A percentile compares a stretch with the other conserved stretches of the same genome.
Evolutionary conservation across 331 rosid genomes (phyloP).

Genomic region (Prunus yedoensis): DNA sequence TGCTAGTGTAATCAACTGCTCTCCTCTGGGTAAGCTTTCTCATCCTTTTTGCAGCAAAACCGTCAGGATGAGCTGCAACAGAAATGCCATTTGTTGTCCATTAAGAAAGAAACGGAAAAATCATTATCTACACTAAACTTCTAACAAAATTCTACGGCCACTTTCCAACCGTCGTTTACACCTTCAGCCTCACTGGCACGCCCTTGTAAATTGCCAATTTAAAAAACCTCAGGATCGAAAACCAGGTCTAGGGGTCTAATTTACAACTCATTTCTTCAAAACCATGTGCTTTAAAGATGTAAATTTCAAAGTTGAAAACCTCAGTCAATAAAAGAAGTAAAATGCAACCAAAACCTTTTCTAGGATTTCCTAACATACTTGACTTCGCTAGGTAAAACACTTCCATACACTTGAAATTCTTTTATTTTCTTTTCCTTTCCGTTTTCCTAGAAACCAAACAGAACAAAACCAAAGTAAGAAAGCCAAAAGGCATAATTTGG

Average conservation of each 20-base stretch:
- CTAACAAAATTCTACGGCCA: neutral
- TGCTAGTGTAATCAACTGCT: constrained; percentile 98
- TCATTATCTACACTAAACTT: neutral
- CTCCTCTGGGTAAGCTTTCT: constrained; percentile 93
- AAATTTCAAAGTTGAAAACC: neutral
- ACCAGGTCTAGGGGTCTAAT: neutral
- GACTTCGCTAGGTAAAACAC: neutral
- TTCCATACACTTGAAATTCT: neutral
- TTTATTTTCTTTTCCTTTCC: neutral
- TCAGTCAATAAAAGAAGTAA: neutral
- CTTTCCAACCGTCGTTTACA: neutral
- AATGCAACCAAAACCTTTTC: neutral
- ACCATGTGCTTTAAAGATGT: neutral
- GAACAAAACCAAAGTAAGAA: neutral
- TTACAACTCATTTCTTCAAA: neutral
- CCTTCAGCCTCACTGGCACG: neutral
- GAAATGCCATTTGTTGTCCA: constrained; percentile 10
- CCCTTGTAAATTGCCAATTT: neutral
- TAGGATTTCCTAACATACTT: neutral
- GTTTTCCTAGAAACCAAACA: constrained; percentile 7
- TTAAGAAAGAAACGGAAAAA: neutral
- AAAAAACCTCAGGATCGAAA: neutral
- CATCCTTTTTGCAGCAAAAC: constrained; percentile 87
- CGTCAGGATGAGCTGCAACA: constrained; percentile 67
- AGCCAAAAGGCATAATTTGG: neutral